Percentiles rank a stretch among this genome's conserved stretches.
Evolutionary conservation across 257 asterid genomes (phyloP).

Genomic region (Solanum habrochaites): DNA sequence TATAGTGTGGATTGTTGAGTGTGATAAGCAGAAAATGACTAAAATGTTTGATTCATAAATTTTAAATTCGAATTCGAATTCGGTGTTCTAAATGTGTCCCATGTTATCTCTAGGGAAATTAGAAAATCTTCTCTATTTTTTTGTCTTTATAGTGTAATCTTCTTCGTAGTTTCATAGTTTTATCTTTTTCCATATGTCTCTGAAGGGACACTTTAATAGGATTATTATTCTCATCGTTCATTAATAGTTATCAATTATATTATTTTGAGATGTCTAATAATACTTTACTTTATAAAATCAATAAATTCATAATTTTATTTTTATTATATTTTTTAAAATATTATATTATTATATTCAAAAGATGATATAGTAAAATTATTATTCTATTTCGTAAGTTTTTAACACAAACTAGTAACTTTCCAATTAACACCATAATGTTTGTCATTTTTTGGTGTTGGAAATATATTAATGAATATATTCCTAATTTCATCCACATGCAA

Average conservation of each 20-base stretch:
- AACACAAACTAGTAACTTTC: background rate
- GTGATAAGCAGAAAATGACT: background rate
- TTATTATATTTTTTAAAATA: no score
- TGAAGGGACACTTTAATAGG: background rate
- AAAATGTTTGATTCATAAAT: background rate
- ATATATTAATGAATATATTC: background rate
- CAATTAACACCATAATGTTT: background rate
- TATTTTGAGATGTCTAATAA: accelerated
- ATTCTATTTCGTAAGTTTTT: no score
- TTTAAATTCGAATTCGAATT: background rate
- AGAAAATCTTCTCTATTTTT: background rate
- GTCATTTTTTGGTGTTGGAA: background rate
- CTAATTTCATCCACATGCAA: background rate
- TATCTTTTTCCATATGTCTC: background rate
- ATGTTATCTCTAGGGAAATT: background rate
- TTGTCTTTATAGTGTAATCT: background rate
- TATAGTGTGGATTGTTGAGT: background rate
- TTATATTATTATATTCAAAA: no score
- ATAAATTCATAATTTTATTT: no score
- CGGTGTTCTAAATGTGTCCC: no score
- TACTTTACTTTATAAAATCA: no score
- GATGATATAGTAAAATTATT: no score
- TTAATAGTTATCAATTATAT: no score
- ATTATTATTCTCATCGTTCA: background rate
- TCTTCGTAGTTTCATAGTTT: background rate